Conservation (phyloP, 306 rosid genomes). For the Castanea sativa region DNA sequence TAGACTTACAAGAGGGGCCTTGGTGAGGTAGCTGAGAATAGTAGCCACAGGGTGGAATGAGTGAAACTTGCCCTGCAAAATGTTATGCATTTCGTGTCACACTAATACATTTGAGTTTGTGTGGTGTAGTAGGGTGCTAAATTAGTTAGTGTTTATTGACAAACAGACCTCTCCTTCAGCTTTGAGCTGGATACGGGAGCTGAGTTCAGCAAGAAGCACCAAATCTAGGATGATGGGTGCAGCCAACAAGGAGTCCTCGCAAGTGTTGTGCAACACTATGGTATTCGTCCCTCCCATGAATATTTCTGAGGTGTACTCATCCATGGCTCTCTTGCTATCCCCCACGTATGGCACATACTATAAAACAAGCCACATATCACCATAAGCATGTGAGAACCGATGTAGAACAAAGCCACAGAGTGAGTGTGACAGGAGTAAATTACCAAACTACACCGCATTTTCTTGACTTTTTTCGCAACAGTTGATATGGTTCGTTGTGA, state of each 20-base stretch:
- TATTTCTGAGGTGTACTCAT: slow-evolving; percentile 97
- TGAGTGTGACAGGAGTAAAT: neutral
- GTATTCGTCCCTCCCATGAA: slow-evolving; percentile 97
- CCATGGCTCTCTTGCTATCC: slow-evolving; percentile 99
- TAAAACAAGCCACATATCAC: slow-evolving; percentile 18
- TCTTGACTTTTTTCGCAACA: no score
- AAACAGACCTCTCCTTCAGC: slow-evolving; percentile 76
- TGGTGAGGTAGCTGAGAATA: slow-evolving; percentile 90
- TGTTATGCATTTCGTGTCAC: neutral
- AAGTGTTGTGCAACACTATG: slow-evolving; percentile 95
- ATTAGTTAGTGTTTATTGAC: neutral
- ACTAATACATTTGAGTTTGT: neutral
- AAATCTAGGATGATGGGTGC: slow-evolving; percentile 95
- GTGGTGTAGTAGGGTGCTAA: neutral
- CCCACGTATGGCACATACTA: slow-evolving; percentile 96
- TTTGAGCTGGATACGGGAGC: slow-evolving; percentile 85
- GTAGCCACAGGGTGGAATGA: slow-evolving; percentile 97
- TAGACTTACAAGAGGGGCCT: slow-evolving; percentile 92
- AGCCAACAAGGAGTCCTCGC: slow-evolving; percentile 99
- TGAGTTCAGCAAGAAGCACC: slow-evolving; percentile 99
- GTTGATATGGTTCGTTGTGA: no score
- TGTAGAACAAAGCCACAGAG: neutral
- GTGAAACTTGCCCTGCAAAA: slow-evolving; percentile 82
- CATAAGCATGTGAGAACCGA: neutral
- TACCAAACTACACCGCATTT: neutral